Conservation (phyloP, 2,329 filamentous ascomycete genomes). For the Lachnellula subtilissima region DNA sequence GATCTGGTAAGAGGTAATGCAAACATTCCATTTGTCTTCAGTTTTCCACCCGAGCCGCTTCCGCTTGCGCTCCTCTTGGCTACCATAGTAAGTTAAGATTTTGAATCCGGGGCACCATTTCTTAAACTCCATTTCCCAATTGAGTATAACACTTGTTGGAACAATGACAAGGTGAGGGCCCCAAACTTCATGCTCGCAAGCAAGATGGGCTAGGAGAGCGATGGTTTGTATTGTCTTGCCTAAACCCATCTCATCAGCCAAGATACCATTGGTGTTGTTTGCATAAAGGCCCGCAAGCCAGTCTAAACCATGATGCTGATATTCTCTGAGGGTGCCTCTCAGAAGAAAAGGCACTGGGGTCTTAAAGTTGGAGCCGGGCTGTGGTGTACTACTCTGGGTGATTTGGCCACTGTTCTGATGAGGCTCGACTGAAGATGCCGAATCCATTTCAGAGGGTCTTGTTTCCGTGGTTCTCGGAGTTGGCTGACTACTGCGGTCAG, state of each 20-base stretch:
- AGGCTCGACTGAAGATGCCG: constrained; percentile 32
- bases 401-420: constrained; percentile 27
- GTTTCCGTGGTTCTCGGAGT: constrained; percentile 34
- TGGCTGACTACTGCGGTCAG: constrained; percentile 33
- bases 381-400: constrained; percentile 37
- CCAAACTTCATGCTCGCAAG: constrained; percentile 87
- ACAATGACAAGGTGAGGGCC: constrained; percentile 94
- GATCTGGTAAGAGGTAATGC: constrained; percentile 96
- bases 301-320: constrained; percentile 94
- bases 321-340: constrained; percentile 85
- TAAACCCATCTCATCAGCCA: constrained; percentile 97
- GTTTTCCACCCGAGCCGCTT: constrained; percentile 94
- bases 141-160: constrained; percentile 96
- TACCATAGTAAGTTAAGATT: constrained; percentile 94
- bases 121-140: constrained; percentile 99
- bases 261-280: constrained; percentile 89
- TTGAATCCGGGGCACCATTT: constrained; percentile 99
- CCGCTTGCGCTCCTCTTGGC: constrained; percentile 81
- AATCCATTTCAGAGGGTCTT: constrained; percentile 30
- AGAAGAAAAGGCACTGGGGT: constrained; percentile 77
- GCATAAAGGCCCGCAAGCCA: constrained; percentile 93
- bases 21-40: constrained; percentile 91
- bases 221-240: constrained; percentile 99
- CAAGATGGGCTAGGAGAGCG: constrained; percentile 84
- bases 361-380: constrained; percentile 41